These are phyloP conservation scores for Chaetomidium leptoderma DNA, from an alignment of 495 filamentous ascomycete species.

Conservation along the genomic window DNA sequence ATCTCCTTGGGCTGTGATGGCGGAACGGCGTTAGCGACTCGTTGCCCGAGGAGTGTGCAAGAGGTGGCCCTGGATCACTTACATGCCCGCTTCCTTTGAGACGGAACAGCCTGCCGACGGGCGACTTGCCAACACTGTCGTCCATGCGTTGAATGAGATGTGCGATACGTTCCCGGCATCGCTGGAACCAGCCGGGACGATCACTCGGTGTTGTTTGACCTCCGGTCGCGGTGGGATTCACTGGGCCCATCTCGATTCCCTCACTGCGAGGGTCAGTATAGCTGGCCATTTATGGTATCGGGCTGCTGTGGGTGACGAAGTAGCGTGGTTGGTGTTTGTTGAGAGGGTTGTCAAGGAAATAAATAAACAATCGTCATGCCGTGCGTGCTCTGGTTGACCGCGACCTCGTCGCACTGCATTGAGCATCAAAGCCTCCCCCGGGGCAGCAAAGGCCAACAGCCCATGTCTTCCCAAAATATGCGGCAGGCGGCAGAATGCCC, in stretches of 20 bases:
- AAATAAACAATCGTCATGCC: not conserved
- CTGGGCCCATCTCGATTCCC: slow-evolving; percentile 19
- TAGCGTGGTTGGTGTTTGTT: not conserved
- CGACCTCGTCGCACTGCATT: not conserved
- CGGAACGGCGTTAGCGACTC: not conserved
- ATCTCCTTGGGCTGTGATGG: slow-evolving; percentile 54
- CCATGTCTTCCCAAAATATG: not conserved
- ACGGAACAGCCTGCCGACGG: slow-evolving; percentile 66
- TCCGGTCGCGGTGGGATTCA: not conserved
- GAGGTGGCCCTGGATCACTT: slow-evolving; percentile 34
- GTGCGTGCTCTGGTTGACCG: too few species aligned
- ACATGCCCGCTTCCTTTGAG: slow-evolving; percentile 68
- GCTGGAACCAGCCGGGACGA: not conserved
- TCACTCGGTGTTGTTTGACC: not conserved
- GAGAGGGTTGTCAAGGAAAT: not conserved
- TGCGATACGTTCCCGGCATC: not conserved
- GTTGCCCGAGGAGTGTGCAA: not conserved
- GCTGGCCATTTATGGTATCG: not conserved
- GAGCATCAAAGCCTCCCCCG: not conserved
- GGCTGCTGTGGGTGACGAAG: not conserved
- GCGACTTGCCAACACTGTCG: slow-evolving; percentile 37
- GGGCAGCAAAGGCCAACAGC: not conserved
- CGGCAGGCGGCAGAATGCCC: not conserved
- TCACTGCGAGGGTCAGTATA: slow-evolving; percentile 13
- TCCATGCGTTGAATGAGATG: slow-evolving; percentile 26